A percentile compares a stretch with the other conserved stretches of the same genome.
These are phyloP conservation scores for Beauveria caledonica DNA, from an alignment of 2,329 filamentous ascomycete genomes.

Conservation along the genomic window DNA sequence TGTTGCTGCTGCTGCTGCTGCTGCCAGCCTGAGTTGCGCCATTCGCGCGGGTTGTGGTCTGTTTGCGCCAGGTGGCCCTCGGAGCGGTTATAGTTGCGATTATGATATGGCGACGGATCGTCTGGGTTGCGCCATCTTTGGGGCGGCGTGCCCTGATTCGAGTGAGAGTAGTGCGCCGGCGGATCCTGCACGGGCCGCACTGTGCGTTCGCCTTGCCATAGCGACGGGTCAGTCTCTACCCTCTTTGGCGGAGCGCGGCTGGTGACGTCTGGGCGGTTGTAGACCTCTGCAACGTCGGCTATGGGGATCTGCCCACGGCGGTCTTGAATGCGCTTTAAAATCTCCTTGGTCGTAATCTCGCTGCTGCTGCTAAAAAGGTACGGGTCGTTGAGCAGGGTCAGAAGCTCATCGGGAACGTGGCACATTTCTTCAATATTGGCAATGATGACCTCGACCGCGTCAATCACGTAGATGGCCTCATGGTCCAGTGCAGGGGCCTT, in stretches of 20 bases:
- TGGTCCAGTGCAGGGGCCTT: constrained; percentile 64
- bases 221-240: constrained; percentile 80
- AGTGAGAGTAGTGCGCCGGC: constrained; percentile 5
- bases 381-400: constrained; percentile 76
- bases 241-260: constrained; percentile 46
- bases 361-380: constrained; percentile 71
- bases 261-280: constrained; percentile 50
- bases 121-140: constrained; percentile 41
- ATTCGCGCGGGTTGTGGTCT: constrained; percentile 41
- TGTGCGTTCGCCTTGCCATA: constrained; percentile 76
- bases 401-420: constrained; percentile 88
- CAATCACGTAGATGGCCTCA: constrained; percentile 88
- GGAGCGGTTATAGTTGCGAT: constrained; percentile 34
- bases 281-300: constrained; percentile 49
- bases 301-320: constrained; percentile 54
- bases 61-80: constrained; percentile 32
- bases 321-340: constrained; percentile 86
- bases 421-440: constrained; percentile 94
- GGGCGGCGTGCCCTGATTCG: constrained; percentile 41
- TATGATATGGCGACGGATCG: constrained; percentile 36
- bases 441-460: constrained; percentile 85
- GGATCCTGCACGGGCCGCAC: constrained; percentile 67
- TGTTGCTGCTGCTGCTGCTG: background rate
- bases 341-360: constrained; percentile 94
- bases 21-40: constrained; percentile 49